Conservation (phyloP, 306 rosid genomes). For the Cicer judaicum region DNA sequence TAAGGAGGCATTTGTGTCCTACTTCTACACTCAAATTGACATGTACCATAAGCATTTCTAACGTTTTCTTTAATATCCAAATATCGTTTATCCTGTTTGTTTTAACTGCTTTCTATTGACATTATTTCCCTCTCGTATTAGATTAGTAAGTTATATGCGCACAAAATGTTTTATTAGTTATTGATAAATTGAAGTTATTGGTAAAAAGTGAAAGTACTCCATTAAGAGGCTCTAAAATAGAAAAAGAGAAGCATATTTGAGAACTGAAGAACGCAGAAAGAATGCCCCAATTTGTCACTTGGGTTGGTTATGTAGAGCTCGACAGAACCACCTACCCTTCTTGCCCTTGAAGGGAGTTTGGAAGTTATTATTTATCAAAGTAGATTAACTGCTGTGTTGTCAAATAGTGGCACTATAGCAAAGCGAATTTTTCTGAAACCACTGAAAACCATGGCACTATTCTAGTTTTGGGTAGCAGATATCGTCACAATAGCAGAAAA, state of each 20-base stretch:
- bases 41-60: conserved; percentile 4
- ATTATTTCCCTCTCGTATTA: neutral
- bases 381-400: neutral
- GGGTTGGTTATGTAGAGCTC: conserved; percentile 11
- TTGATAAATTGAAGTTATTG: conserved; percentile 12
- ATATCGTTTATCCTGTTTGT: conserved; percentile 10
- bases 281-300: neutral
- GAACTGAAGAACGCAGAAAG: neutral
- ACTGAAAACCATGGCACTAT: neutral
- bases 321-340: neutral
- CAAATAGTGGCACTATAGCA: neutral
- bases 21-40: conserved; percentile 6
- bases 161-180: neutral
- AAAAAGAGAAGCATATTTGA: neutral
- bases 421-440: neutral
- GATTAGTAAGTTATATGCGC: conserved; percentile 4
- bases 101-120: conserved; percentile 7
- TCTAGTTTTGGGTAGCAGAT: neutral
- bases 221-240: conserved; percentile 3
- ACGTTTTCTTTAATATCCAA: conserved; percentile 29
- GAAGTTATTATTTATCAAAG: conserved; percentile 33
- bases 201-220: neutral
- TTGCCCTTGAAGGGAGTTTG: conserved; percentile 7
- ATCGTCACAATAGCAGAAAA: neutral
- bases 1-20: conserved; percentile 9